Evolutionary conservation across 2,329 filamentous ascomycete species (phyloP).

Genomic region (Emergomyces africanus): DNA sequence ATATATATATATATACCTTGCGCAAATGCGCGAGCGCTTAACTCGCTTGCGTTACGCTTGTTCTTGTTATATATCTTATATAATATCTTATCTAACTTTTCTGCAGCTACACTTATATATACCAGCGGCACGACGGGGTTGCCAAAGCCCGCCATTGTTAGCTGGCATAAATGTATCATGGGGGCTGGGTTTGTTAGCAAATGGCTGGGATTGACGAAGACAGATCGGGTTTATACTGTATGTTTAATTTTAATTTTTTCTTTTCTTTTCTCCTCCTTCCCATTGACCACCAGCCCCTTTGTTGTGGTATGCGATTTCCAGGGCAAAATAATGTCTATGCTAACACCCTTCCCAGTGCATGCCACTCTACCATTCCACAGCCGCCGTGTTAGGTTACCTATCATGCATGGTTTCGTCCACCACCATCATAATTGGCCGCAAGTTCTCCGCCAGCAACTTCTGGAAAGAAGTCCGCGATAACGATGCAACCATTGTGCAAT

Average conservation of each 20-base stretch:
- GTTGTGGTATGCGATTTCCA: not conserved
- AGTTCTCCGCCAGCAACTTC: constrained; percentile 65
- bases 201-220: constrained; percentile 46
- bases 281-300: not conserved
- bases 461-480: constrained; percentile 62
- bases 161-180: constrained; percentile 53
- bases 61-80: no score
- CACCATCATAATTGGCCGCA: constrained; percentile 59
- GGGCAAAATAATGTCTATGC: constrained; percentile 3
- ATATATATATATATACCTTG: no score
- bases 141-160: constrained; percentile 65
- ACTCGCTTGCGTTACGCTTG: no score
- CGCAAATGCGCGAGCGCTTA: no score
- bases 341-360: constrained; percentile 48
- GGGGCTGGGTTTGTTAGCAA: constrained; percentile 40
- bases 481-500: constrained; percentile 66
- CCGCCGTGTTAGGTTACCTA: constrained; percentile 54
- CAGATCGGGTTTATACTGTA: constrained; percentile 66
- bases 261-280: not conserved
- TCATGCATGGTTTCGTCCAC: constrained; percentile 47
- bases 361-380: constrained; percentile 81
- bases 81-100: not conserved
- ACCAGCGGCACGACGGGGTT: constrained; percentile 77
- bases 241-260: constrained; percentile 13
- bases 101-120: constrained; percentile 54